Conservation (phyloP, 2,329 filamentous ascomycete species). For the Ophiostoma novo-ulmi region DNA sequence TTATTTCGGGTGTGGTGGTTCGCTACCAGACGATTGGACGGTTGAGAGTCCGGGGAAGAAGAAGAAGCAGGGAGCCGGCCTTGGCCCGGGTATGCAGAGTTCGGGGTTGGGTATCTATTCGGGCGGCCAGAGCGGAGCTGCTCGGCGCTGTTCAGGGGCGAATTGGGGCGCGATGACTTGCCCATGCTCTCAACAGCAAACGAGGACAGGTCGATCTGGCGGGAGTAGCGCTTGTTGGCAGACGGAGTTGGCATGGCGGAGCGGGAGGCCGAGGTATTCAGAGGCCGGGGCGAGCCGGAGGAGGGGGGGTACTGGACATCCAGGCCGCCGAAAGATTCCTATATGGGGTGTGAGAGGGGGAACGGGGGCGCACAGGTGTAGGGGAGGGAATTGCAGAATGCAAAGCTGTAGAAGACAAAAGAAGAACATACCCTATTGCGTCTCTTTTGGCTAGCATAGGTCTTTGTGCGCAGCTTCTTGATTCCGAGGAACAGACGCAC, state of each 20-base stretch:
- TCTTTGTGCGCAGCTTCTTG: conserved; percentile 73
- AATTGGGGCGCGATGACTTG: conserved; percentile 65
- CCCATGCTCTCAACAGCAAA: conserved; percentile 41
- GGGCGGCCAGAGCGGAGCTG: conserved; percentile 42
- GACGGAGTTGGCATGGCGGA: conserved; percentile 36
- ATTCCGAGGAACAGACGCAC: conserved; percentile 84
- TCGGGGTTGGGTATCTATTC: conserved; percentile 52
- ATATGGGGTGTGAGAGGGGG: conserved; percentile 21
- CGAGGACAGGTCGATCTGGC: conserved; percentile 50
- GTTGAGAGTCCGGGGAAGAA: conserved; percentile 52
- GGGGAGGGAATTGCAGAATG: background rate
- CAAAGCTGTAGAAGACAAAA: conserved; percentile 13
- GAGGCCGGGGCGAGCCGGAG: conserved; percentile 59
- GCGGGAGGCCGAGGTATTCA: conserved; percentile 48
- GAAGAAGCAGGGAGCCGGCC: conserved; percentile 54
- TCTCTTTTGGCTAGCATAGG: conserved; percentile 72
- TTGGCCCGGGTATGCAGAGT: conserved; percentile 30
- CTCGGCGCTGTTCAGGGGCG: conserved; percentile 58
- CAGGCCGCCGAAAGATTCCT: conserved; percentile 81
- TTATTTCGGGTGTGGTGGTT: conserved; percentile 76
- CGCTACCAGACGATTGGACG: conserved; percentile 53
- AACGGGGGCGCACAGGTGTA: conserved; percentile 7
- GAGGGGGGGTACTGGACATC: conserved; percentile 61
- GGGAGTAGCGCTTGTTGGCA: conserved; percentile 59
- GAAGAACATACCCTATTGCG: conserved; percentile 63